These are phyloP conservation scores for Termitomyces sp. DNA, from an alignment of 768 basidiomycete genomes.

Conservation along the genomic window DNA sequence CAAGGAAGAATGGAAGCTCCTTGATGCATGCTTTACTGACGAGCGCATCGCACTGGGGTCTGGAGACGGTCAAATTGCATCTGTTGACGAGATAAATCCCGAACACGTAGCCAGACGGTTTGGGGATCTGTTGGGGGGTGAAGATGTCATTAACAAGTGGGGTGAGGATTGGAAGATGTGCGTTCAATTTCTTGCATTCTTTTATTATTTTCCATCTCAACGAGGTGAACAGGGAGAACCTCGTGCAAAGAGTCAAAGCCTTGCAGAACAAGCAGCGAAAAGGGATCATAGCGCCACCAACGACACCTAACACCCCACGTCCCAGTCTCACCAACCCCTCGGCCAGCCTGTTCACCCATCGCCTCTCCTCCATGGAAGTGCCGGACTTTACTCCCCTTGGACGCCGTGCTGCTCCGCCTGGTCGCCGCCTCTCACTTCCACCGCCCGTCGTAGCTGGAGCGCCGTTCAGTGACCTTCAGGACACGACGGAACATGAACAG, in stretches of 20 bases:
- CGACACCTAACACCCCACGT: conserved; percentile 32
- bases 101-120: conserved; percentile 63
- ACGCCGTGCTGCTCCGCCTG: conserved; percentile 24
- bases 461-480: conserved; percentile 26
- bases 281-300: conserved; percentile 54
- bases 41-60: conserved; percentile 49
- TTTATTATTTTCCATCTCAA: conserved; percentile 1
- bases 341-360: neutral
- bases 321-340: neutral
- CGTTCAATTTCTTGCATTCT: conserved; percentile 15
- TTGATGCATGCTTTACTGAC: conserved; percentile 78
- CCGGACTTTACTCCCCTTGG: conserved; percentile 50
- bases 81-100: conserved; percentile 46
- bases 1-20: conserved; percentile 73
- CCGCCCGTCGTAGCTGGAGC: conserved; percentile 20
- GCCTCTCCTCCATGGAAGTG: conserved; percentile 32
- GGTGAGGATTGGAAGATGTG: conserved; percentile 58
- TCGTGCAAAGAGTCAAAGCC: conserved; percentile 48
- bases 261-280: conserved; percentile 56
- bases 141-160: conserved; percentile 28
- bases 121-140: conserved; percentile 42
- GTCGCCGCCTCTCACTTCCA: conserved; percentile 15
- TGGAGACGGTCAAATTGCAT: conserved; percentile 33
- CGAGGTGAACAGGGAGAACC: conserved; percentile 35
- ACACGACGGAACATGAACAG: neutral